Evolutionary conservation across 139 green algal species (phyloP), one percentile per base, ranked within the genome.

Genomic region (Chlorella sp.): DNA sequence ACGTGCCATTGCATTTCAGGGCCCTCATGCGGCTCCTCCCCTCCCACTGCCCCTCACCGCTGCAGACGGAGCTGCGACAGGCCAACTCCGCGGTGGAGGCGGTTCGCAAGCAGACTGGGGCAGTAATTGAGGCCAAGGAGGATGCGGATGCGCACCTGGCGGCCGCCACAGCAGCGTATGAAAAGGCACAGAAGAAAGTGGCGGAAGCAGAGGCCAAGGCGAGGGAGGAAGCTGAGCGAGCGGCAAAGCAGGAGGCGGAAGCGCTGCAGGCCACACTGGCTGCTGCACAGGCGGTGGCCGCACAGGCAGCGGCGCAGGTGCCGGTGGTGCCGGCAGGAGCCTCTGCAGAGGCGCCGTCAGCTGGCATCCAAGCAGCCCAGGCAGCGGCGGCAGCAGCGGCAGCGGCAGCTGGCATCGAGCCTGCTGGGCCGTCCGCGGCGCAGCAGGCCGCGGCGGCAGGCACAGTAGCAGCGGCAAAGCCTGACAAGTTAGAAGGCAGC

Each of bases 1-100:
- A 14, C 28, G 64, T 36, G 32, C 26, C 64, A 65, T 34, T 32
- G 32, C 67, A 73, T 46, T 40, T 28, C 26, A 40, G 64, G 9
- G 24, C 14, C 16, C 64, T 17, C 64, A 13, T 3, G 24, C 3
- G 64, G 26, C 32, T 72, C 32, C 64, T 13, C 30, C 14, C 30
- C 17, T n/a, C 14, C 22, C 26, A 2, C 1, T 41, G 16, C 56
- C 22, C 70, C 9, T 54, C 24, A 1, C 38, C 54, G 58, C 4
- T 34, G 17, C 64, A 84, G 79, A 67, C 75, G 20, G 79, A 84
- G 43, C 44, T 84, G 64, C 75, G 75, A 64, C 79, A 84, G 79
- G 79, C 79, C 13, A 40, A 64, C 11, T 28, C 64, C 0, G 79
- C 79, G 13, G 20, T 64, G 44, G 79, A 84, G 44, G 41, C 43